Percentiles rank a stretch among this genome's conserved stretches.
phyloP scores from a whole-genome alignment of 176 grass and related monocot genomes.

The Themeda triandra region DNA sequence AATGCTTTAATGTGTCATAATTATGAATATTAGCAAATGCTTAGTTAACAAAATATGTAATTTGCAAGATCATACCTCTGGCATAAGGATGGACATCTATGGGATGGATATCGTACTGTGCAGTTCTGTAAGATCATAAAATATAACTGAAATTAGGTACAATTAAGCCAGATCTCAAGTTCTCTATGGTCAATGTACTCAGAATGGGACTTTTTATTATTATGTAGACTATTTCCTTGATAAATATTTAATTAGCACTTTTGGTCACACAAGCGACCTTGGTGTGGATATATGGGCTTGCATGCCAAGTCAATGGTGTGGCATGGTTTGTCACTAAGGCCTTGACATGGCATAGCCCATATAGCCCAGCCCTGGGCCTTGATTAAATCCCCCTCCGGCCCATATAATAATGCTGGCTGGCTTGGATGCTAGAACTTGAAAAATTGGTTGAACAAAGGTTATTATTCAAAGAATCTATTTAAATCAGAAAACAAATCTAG shows the following conservation, averaged over 20 bases:
- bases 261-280: background rate
- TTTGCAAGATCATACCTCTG: constrained; percentile 51
- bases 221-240: background rate
- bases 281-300: background rate
- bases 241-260: background rate
- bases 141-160: constrained; percentile 23
- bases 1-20: background rate
- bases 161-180: background rate
- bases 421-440: background rate
- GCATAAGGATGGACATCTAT: constrained; percentile 31
- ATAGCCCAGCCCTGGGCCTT: background rate
- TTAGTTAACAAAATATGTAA: constrained; percentile 2
- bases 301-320: background rate
- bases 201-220: background rate
- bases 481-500: background rate
- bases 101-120: constrained; percentile 20
- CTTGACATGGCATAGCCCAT: background rate
- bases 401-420: background rate
- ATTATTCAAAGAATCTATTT: background rate
- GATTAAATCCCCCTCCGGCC: background rate
- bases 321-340: background rate
- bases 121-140: constrained; percentile 39
- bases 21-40: background rate
- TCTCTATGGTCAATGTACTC: background rate
- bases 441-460: background rate